phyloP scores from a whole-genome alignment of 2,329 filamentous ascomycete genomes.

The Ascochyta fabae region DNA sequence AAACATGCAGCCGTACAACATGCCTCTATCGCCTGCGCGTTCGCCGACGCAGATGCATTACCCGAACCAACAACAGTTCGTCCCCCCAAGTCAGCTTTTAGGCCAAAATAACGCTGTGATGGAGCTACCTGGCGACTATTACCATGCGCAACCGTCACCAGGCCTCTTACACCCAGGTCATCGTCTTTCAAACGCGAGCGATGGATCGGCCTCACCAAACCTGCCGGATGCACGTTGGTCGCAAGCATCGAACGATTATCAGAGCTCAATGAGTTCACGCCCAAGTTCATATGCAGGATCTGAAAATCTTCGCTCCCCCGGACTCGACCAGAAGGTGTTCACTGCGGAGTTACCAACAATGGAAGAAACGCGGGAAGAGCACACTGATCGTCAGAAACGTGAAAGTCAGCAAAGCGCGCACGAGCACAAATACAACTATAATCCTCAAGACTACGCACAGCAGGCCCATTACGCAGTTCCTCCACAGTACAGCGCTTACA shows the following conservation, averaged over 20 bases:
- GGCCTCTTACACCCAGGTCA: constrained; percentile 31
- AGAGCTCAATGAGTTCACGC: constrained; percentile 38
- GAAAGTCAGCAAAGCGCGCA: constrained; percentile 26
- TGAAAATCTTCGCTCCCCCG: constrained; percentile 44
- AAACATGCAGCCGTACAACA: constrained; percentile 34
- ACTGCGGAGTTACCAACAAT: constrained; percentile 45
- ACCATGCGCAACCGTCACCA: constrained; percentile 43
- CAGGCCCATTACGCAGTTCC: constrained; percentile 19
- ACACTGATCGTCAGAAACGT: constrained; percentile 27
- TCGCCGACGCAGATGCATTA: constrained; percentile 23
- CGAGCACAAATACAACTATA: constrained; percentile 41
- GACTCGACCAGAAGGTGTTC: constrained; percentile 43
- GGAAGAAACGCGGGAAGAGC: constrained; percentile 45
- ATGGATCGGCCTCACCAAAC: constrained; percentile 38
- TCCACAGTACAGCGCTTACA: constrained; percentile 27
- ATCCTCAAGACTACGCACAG: constrained; percentile 43
- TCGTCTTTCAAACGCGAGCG: constrained; percentile 13
- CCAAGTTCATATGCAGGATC: constrained; percentile 46
- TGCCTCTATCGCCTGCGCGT: constrained; percentile 37
- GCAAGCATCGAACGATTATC: constrained; percentile 34
- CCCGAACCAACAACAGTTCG: constrained; percentile 20
- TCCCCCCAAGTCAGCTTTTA: constrained; percentile 29
- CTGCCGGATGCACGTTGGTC: constrained; percentile 43
- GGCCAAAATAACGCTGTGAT: constrained; percentile 45
- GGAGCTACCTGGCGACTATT: constrained; percentile 54